These are phyloP conservation scores for Houttuynia cordata DNA, from an alignment of 164 flowering plant species.

Conservation along the genomic window DNA sequence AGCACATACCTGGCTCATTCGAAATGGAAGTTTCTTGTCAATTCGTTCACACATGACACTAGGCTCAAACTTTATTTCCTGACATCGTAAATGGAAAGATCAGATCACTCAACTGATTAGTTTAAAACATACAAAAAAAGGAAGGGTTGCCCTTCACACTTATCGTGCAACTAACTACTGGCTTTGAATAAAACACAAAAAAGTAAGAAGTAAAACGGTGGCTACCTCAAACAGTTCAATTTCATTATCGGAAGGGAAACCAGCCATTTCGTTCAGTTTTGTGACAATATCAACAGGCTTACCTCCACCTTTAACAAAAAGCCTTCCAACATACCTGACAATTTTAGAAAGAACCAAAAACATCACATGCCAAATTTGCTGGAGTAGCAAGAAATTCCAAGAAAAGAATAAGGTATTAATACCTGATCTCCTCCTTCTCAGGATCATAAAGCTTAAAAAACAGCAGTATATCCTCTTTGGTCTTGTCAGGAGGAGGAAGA, in stretches of 20 bases:
- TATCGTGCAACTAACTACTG: too few relatives aligned
- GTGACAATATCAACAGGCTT: slow-evolving; percentile 69
- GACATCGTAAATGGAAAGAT: slow-evolving; percentile 4
- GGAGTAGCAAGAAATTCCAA: background rate
- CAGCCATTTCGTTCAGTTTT: slow-evolving; percentile 85
- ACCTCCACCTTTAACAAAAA: slow-evolving; percentile 68
- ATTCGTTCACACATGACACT: slow-evolving; percentile 87
- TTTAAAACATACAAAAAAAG: background rate
- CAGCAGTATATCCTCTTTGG: slow-evolving; percentile 78
- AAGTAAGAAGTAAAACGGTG: background rate
- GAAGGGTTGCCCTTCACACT: too few relatives aligned
- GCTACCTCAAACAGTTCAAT: slow-evolving; percentile 90
- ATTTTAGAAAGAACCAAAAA: background rate
- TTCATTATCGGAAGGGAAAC: slow-evolving; percentile 73
- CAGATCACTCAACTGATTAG: background rate
- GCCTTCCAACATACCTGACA: slow-evolving; percentile 78
- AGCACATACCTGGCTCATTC: slow-evolving; percentile 58
- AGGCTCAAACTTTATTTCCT: slow-evolving; percentile 98
- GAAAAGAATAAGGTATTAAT: background rate
- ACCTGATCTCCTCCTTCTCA: slow-evolving; percentile 80
- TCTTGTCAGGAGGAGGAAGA: slow-evolving; percentile 66
- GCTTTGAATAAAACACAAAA: too few relatives aligned
- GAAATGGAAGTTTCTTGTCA: slow-evolving; percentile 63
- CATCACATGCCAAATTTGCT: background rate
- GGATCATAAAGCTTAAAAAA: slow-evolving; percentile 95